Percentiles rank a stretch among this genome's conserved stretches.
Conservation (phyloP, 176 grass and related monocot genomes). For the Oryza australiensis region DNA sequence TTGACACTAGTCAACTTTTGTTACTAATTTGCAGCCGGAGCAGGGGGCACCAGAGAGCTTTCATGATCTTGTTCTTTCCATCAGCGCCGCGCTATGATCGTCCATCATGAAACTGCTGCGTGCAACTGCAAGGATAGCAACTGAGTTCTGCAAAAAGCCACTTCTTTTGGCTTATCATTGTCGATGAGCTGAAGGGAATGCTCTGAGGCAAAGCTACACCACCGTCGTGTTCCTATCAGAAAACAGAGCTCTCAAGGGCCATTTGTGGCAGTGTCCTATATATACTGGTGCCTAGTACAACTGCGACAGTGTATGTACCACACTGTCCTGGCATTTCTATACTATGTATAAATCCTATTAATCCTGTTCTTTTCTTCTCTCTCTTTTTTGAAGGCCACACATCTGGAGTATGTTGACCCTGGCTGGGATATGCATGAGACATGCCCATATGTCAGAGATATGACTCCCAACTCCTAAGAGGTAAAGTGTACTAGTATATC, state of each 20-base stretch:
- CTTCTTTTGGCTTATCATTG: constrained; percentile 54
- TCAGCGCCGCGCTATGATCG: constrained; percentile 7
- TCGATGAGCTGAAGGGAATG: constrained; percentile 38
- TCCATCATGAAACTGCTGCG: constrained; percentile 39
- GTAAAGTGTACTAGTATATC: not conserved
- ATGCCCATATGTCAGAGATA: not conserved
- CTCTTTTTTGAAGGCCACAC: not conserved
- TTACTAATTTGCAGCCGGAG: constrained; percentile 20
- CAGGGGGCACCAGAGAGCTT: constrained; percentile 33
- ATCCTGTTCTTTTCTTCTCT: not conserved
- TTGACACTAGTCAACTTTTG: constrained; percentile 14
- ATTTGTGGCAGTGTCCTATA: constrained; percentile 34
- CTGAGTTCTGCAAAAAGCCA: constrained; percentile 51
- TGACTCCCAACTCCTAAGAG: not conserved
- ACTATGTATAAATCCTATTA: not conserved
- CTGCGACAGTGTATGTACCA: not conserved
- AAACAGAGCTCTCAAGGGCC: constrained; percentile 32
- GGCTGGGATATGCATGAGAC: not conserved
- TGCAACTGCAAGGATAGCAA: constrained; percentile 32
- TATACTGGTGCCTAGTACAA: not conserved
- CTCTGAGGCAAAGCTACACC: constrained; percentile 32
- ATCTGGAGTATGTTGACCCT: not conserved
- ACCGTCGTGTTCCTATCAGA: constrained; percentile 25
- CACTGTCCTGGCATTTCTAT: not conserved
- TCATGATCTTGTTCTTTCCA: constrained; percentile 41